Percentiles rank a stretch among this genome's conserved stretches.
Conservation (phyloP, 2,329 filamentous ascomycete species). For the Aspergillus uvarum region DNA sequence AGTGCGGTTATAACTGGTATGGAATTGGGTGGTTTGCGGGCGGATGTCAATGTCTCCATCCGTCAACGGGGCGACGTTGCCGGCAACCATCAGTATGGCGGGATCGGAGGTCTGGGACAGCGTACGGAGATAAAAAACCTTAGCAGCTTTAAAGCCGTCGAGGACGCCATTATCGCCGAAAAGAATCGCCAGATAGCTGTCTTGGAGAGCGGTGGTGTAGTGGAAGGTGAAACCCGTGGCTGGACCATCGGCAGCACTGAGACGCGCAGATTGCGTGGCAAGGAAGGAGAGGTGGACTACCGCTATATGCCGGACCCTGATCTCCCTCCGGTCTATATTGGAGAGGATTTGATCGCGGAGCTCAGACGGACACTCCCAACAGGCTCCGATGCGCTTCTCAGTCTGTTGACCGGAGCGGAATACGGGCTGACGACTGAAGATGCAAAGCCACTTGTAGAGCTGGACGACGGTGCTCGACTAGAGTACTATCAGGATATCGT, state of each 20-base stretch:
- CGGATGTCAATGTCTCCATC: constrained; percentile 94
- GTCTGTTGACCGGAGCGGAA: constrained; percentile 56
- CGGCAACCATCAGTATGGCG: constrained; percentile 52
- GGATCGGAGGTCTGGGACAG: constrained; percentile 68
- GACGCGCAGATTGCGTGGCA: constrained; percentile 79
- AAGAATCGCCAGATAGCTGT: constrained; percentile 82
- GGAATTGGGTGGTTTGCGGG: constrained; percentile 86
- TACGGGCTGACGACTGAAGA: constrained; percentile 78
- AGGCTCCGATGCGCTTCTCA: constrained; percentile 69
- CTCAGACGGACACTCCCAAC: constrained; percentile 65
- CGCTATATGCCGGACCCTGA: constrained; percentile 98
- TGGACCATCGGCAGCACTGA: constrained; percentile 84
- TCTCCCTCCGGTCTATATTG: constrained; percentile 75
- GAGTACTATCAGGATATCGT: constrained; percentile 68
- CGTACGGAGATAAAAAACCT: constrained; percentile 97
- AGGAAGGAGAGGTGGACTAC: constrained; percentile 97
- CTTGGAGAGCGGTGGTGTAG: constrained; percentile 69
- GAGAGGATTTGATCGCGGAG: constrained; percentile 64
- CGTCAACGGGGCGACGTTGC: constrained; percentile 55
- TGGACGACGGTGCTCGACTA: constrained; percentile 75
- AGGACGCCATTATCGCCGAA: constrained; percentile 91
- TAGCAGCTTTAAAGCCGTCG: constrained; percentile 89
- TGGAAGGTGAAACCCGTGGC: constrained; percentile 85
- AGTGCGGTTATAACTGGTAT: constrained; percentile 88
- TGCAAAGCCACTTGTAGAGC: constrained; percentile 71